A percentile compares a stretch with the other conserved stretches of the same genome.
These are phyloP conservation scores for Penicillium atrosanguineum DNA, from an alignment of 495 filamentous ascomycete genomes.

Conservation along the genomic window DNA sequence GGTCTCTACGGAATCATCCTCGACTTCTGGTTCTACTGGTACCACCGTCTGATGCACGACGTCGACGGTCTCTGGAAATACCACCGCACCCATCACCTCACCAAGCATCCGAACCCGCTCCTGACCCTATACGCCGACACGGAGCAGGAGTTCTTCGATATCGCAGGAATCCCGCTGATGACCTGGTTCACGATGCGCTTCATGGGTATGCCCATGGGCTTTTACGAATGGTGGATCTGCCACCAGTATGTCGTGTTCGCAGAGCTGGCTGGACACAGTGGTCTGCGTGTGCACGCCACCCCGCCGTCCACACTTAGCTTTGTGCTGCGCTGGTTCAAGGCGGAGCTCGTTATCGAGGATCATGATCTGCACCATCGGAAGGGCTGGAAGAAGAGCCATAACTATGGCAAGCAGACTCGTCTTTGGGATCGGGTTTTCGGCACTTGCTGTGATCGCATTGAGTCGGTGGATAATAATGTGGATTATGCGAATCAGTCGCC, in stretches of 20 bases:
- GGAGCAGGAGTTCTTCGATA: constrained; percentile 41
- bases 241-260: constrained; percentile 37
- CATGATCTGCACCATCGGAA: constrained; percentile 41
- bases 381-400: constrained; percentile 40
- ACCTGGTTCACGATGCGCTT: constrained; percentile 32
- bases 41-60: constrained; percentile 38
- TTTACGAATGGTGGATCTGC: constrained; percentile 44
- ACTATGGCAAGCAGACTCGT: constrained; percentile 43
- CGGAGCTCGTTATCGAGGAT: constrained; percentile 37
- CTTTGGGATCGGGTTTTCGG: constrained; percentile 41
- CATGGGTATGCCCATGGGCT: constrained; percentile 38
- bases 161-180: constrained; percentile 33
- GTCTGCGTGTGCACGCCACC: constrained; percentile 31
- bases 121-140: constrained; percentile 35
- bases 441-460: constrained; percentile 32
- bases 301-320: constrained; percentile 31
- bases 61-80: constrained; percentile 34
- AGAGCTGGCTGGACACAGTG: constrained; percentile 37
- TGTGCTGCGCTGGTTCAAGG: constrained; percentile 25
- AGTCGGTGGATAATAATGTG: constrained; percentile 28
- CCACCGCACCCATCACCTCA: constrained; percentile 42
- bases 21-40: constrained; percentile 46
- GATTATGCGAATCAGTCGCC: constrained; percentile 31
- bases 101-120: constrained; percentile 39
- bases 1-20: constrained; percentile 37